Conservation (phyloP, 768 basidiomycete genomes). For the Boletellus ananiceps region DNA sequence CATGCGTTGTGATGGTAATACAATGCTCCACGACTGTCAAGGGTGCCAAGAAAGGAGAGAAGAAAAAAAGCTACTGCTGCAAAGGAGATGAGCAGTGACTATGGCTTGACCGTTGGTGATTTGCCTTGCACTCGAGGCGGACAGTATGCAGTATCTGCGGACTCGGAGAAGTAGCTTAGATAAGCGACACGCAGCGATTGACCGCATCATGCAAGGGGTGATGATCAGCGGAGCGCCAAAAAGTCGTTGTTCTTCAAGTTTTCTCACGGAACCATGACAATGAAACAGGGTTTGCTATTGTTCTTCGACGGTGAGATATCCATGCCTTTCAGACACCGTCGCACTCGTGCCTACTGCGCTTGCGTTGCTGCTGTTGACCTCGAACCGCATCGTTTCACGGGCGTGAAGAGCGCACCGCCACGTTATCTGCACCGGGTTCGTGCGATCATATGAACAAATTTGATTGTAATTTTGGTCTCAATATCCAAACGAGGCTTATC, state of each 20-base stretch:
- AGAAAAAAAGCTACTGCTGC: no score
- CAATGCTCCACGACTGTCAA: not conserved
- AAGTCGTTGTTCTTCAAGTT: not conserved
- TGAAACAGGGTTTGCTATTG: not conserved
- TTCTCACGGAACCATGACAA: conserved; percentile 5
- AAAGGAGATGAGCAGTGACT: no score
- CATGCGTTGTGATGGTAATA: not conserved
- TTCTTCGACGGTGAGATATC: not conserved
- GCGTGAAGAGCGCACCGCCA: not conserved
- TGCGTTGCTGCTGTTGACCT: not conserved
- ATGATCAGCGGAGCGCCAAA: not conserved
- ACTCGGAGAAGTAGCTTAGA: conserved; percentile 3
- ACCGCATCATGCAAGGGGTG: not conserved
- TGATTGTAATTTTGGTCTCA: not conserved
- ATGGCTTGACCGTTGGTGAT: no score
- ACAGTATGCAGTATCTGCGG: no score
- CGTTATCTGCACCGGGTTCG: not conserved
- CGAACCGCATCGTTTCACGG: not conserved
- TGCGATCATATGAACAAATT: conserved; percentile 10
- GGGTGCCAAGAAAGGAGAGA: no score
- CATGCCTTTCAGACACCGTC: not conserved
- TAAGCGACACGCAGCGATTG: conserved; percentile 8
- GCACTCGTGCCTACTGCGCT: not conserved
- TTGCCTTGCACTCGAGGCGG: no score
- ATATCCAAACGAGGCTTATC: conserved; percentile 7